phyloP scores from a whole-genome alignment of 257 asterid species.

The Solanum boliviense region DNA sequence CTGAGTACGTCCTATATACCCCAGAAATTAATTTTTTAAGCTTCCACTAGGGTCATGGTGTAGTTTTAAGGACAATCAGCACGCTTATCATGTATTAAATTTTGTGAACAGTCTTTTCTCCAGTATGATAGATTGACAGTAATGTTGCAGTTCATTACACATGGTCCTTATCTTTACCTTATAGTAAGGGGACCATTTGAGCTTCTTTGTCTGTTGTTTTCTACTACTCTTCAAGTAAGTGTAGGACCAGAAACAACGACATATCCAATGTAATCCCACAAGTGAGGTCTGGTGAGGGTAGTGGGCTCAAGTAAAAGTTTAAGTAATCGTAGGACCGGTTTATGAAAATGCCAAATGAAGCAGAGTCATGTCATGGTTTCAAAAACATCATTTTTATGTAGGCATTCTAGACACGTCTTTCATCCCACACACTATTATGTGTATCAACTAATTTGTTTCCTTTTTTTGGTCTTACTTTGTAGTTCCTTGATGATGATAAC shows the following conservation, averaged over 20 bases:
- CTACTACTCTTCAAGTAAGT: background rate
- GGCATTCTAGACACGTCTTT: background rate
- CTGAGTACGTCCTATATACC: background rate
- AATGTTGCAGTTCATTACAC: background rate
- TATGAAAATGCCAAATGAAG: background rate
- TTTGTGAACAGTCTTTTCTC: background rate
- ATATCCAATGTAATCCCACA: background rate
- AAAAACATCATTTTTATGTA: background rate
- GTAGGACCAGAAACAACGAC: background rate
- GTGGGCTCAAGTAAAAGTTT: background rate
- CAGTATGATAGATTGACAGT: background rate
- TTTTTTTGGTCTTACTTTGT: background rate
- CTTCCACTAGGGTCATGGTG: background rate
- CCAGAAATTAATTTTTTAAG: background rate
- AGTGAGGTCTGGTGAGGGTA: background rate
- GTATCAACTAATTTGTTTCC: background rate
- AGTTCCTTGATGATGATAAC: conserved; percentile 91
- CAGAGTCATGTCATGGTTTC: background rate
- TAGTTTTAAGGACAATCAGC: background rate
- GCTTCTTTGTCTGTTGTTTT: background rate
- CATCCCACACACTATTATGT: background rate
- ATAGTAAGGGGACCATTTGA: background rate
- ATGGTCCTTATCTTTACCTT: background rate
- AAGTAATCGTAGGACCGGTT: background rate
- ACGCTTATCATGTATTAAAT: background rate